Evolutionary conservation across 768 basidiomycete species (phyloP).

Genomic region (Panaeolus papilionaceus): DNA sequence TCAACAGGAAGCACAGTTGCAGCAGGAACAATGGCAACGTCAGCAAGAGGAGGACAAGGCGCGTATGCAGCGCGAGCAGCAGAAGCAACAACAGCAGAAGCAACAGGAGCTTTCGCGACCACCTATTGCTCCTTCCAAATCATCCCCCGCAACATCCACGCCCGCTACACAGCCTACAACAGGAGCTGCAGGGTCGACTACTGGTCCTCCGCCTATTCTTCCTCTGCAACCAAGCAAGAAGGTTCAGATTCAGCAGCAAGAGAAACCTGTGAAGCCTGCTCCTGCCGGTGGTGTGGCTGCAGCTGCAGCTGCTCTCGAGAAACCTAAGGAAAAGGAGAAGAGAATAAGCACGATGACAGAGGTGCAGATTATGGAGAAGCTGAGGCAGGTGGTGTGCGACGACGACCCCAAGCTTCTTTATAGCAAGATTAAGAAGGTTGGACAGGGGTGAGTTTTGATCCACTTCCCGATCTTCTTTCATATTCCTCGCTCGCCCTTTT

Average conservation of each 20-base stretch:
- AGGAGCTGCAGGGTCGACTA: conserved; percentile 55
- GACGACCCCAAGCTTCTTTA: conserved; percentile 92
- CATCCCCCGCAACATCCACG: conserved; percentile 50
- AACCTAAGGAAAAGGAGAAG: conserved; percentile 84
- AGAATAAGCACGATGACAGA: conserved; percentile 97
- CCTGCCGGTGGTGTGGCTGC: conserved; percentile 50
- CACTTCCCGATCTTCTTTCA: conserved; percentile 5
- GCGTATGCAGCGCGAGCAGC: conserved; percentile 24
- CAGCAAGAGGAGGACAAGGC: conserved; percentile 47
- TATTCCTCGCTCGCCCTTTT: background rate
- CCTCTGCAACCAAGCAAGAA: conserved; percentile 82
- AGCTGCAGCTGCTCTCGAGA: conserved; percentile 77
- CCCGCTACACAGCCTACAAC: conserved; percentile 51
- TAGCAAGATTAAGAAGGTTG: conserved; percentile 98
- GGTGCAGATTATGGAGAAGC: conserved; percentile 97
- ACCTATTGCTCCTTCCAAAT: conserved; percentile 45
- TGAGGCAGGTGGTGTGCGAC: conserved; percentile 84
- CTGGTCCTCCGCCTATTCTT: conserved; percentile 68
- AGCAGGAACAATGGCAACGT: conserved; percentile 38
- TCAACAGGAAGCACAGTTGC: conserved; percentile 38
- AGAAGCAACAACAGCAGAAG: conserved; percentile 35
- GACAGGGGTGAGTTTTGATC: conserved; percentile 82
- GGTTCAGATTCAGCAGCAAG: conserved; percentile 62
- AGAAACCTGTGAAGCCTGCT: conserved; percentile 48
- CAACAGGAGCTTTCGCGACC: conserved; percentile 40